phyloP scores from a whole-genome alignment of 768 basidiomycete species.

The Crassisporium funariophilum region DNA sequence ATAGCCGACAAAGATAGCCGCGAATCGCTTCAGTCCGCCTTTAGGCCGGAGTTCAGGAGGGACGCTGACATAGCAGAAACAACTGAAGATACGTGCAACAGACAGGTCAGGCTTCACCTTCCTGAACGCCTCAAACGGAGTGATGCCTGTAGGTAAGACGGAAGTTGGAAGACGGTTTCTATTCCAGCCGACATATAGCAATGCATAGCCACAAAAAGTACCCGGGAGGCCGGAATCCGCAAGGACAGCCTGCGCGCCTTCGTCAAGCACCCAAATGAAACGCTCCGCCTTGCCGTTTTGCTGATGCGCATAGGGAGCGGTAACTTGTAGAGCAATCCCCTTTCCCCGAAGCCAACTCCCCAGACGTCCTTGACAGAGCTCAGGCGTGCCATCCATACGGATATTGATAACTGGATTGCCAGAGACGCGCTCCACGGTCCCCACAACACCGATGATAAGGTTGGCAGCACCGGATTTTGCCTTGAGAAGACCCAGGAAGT shows the following conservation, averaged over 20 bases:
- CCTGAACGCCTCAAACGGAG: slow-evolving; percentile 22
- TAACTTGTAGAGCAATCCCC: slow-evolving; percentile 24
- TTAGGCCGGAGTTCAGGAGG: slow-evolving; percentile 23
- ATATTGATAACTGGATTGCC: slow-evolving; percentile 8
- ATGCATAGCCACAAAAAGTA: slow-evolving; percentile 26
- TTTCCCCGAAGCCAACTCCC: slow-evolving; percentile 2
- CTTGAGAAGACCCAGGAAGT: slow-evolving; percentile 10
- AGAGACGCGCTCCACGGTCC: slow-evolving; percentile 7
- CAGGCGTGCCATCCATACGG: slow-evolving; percentile 17
- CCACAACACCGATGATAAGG: not conserved
- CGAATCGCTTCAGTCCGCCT: slow-evolving; percentile 6
- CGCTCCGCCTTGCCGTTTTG: slow-evolving; percentile 35
- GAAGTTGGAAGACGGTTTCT: slow-evolving; percentile 24
- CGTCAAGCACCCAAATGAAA: slow-evolving; percentile 28
- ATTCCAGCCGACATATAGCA: slow-evolving; percentile 19
- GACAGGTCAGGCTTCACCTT: slow-evolving; percentile 28
- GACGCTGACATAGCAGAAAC: slow-evolving; percentile 21
- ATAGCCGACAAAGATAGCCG: slow-evolving; percentile 28
- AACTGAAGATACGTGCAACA: slow-evolving; percentile 30
- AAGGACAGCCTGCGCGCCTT: slow-evolving; percentile 22
- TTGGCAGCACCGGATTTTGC: slow-evolving; percentile 7
- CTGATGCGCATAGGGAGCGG: slow-evolving; percentile 31
- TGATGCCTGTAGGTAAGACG: slow-evolving; percentile 19
- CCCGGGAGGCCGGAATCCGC: slow-evolving; percentile 23
- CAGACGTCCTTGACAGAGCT: slow-evolving; percentile 9